Evolutionary conservation across 169 alveolate genomes (phyloP), one percentile per base, ranked within the genome.

Genomic region (Eimeria tenella): DNA sequence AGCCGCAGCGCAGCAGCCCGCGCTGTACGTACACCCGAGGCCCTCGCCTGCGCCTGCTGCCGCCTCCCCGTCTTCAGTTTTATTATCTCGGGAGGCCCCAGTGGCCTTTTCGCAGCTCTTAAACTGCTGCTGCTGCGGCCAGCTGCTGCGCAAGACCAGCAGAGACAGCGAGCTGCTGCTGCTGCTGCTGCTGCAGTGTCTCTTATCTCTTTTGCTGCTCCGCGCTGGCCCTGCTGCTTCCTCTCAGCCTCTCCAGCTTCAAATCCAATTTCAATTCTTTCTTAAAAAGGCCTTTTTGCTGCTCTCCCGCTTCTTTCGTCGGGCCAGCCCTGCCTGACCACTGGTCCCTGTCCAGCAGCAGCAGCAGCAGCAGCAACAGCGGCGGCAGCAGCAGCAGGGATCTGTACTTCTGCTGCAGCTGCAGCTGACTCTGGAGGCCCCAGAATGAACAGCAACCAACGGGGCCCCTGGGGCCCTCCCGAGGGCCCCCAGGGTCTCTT

Each of bases 331-430:
- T 31, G 42, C 42, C 42, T 31, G 42, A 31, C 42, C 42, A 31
- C 42, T 31, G 42, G 74, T 17, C 25, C 73, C 21, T 17, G 17
- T 19, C 74, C 74, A 65, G 23, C 74, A 65, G 74, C 74, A 65
- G 74, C 74, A 65, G 74, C 74, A 65, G 74, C 74, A 65, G 74
- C 42, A 65, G 23, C 74, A 65, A 0, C 74, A 65, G 42, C 74
- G 11, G 42, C 74, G 21, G 21, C 74, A 63, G 23, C 74, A 63
- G 74, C 74, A 63, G 25, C 74, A 5, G 42, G 49, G 21, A 6
- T 23, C 17, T 3, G 49, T 19, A 6, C 74, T 19, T 21, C 74
- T 19, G 74, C 74, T 3, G 42, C 74, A 65, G 23, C 74, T 19
- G 23, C 74, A 65, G 23, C 42, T 19, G 5, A 0, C 17, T 8